These are phyloP conservation scores for Paratinospora sagittata DNA, from an alignment of 164 flowering plant genomes.

Conservation along the genomic window DNA sequence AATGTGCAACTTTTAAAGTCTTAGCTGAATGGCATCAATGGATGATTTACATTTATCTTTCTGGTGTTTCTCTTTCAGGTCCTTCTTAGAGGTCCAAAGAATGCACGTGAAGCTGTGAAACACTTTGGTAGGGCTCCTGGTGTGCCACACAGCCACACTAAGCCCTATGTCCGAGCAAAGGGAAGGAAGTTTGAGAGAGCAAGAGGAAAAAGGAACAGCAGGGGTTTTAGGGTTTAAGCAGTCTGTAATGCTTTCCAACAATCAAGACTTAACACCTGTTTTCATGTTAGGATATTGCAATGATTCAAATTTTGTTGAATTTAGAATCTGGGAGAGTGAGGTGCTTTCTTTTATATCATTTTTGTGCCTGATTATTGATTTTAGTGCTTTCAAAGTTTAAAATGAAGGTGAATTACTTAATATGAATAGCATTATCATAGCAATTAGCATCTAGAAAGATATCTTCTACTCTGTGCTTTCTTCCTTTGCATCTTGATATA, in stretches of 20 bases:
- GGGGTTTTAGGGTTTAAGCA: conserved; percentile 25
- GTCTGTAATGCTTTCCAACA: background rate
- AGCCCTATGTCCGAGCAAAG: conserved; percentile 31
- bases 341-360: background rate
- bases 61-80: conserved; percentile 15
- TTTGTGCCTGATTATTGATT: background rate
- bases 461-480: too few species aligned
- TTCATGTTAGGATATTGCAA: background rate
- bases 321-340: background rate
- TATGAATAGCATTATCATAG: too few species aligned
- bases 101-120: conserved; percentile 31
- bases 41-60: background rate
- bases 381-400: background rate
- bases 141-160: conserved; percentile 31
- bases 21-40: background rate
- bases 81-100: conserved; percentile 34
- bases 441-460: too few species aligned
- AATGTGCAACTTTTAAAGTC: background rate
- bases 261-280: background rate
- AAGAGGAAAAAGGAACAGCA: conserved; percentile 30
- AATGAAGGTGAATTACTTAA: background rate
- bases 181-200: conserved; percentile 32
- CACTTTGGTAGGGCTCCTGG: conserved; percentile 34
- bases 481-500: too few species aligned
- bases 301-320: background rate